Evolutionary conservation across 2,329 filamentous ascomycete species (phyloP).

Genomic region (Diaporthe citrichinensis): DNA sequence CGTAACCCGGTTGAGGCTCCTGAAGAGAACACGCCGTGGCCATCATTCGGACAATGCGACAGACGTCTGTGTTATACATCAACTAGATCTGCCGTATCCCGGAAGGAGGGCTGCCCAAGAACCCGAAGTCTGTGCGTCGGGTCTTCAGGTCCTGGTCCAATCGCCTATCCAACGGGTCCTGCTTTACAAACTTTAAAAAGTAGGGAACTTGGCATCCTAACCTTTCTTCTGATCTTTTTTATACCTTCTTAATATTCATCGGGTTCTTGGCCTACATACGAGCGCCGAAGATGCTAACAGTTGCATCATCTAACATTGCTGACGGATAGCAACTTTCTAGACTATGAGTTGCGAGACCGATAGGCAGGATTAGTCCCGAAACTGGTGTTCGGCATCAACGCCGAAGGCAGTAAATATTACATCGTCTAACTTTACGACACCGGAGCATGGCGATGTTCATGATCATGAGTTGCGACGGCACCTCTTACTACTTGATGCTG

Average conservation of each 20-base stretch:
- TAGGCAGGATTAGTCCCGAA: not conserved
- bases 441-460: not conserved
- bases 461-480: not conserved
- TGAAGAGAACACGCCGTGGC: not conserved
- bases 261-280: not conserved
- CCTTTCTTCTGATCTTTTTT: not conserved
- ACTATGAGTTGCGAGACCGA: not conserved
- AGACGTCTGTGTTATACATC: not conserved
- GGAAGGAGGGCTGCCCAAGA: not conserved
- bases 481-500: not conserved
- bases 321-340: not conserved
- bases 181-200: not conserved
- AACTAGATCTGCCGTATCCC: too few species aligned
- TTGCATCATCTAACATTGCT: not conserved
- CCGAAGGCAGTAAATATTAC: not conserved
- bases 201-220: not conserved
- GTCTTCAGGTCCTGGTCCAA: not conserved
- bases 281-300: not conserved
- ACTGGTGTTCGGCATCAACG: not conserved
- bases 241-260: not conserved
- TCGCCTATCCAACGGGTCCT: not conserved
- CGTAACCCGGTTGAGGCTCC: not conserved
- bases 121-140: constrained; percentile 1
- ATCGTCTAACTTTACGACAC: not conserved
- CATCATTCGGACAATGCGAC: not conserved